Conservation (phyloP, 768 basidiomycete species). For the Rhizopogon salebrosus region DNA sequence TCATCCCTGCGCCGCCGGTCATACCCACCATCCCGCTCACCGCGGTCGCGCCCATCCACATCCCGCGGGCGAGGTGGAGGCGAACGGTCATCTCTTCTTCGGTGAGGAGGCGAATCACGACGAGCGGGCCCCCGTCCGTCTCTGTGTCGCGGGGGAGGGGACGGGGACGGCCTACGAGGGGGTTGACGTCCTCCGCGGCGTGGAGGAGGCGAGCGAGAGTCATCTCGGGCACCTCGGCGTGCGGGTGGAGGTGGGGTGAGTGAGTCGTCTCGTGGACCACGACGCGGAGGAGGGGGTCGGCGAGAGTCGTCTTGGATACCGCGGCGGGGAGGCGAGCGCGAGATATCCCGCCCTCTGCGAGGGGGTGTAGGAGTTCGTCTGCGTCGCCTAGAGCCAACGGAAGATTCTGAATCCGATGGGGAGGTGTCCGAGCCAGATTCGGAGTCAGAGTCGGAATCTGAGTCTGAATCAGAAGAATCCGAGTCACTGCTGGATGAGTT, state of each 20-base stretch:
- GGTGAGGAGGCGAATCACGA: slow-evolving; percentile 21
- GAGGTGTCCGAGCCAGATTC: slow-evolving; percentile 36
- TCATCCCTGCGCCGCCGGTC: slow-evolving; percentile 23
- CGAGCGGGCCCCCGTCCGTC: slow-evolving; percentile 17
- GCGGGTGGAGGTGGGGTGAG: slow-evolving; percentile 14
- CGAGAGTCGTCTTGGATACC: background rate
- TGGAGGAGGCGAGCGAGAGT: slow-evolving; percentile 28
- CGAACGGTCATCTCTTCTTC: slow-evolving; percentile 13
- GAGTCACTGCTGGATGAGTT: slow-evolving; percentile 37
- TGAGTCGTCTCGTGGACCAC: slow-evolving; percentile 7
- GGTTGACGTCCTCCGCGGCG: slow-evolving; percentile 5
- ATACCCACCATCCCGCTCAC: slow-evolving; percentile 12
- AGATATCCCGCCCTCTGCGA: slow-evolving; percentile 18
- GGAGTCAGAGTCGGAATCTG: slow-evolving; percentile 31
- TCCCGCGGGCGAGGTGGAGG: slow-evolving; percentile 20
- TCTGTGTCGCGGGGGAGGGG: slow-evolving; percentile 22
- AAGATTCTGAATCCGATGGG: slow-evolving; percentile 32
- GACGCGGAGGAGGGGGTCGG: slow-evolving; percentile 3
- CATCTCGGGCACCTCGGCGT: slow-evolving; percentile 17
- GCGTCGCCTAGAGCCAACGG: slow-evolving; percentile 26
- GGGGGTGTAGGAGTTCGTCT: slow-evolving; percentile 31
- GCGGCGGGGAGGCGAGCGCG: slow-evolving; percentile 18
- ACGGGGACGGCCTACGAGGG: slow-evolving; percentile 19
- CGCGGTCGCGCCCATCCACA: slow-evolving; percentile 13
- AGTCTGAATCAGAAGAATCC: slow-evolving; percentile 38